phyloP scores from a whole-genome alignment of 2,329 filamentous ascomycete genomes.

The Phaeosphaeriaceae sp. region DNA sequence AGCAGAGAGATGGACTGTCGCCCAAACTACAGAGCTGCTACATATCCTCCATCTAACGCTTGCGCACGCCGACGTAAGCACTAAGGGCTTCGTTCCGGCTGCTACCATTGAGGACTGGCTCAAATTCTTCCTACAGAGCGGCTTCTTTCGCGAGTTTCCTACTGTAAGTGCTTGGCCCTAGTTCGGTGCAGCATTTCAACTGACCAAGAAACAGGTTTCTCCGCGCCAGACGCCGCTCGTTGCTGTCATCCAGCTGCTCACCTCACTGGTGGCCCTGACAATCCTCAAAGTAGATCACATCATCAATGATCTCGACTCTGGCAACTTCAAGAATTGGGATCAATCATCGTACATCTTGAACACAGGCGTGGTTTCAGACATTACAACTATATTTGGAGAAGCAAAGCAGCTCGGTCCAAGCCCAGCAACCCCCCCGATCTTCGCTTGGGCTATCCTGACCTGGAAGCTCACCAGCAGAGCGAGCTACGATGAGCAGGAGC shows the following conservation, averaged over 20 bases:
- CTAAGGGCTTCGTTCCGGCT: conserved; percentile 37
- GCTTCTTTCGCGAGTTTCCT: conserved; percentile 72
- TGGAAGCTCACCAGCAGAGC: conserved; percentile 34
- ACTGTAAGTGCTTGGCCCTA: conserved; percentile 52
- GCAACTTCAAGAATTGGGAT: conserved; percentile 35
- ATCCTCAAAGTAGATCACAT: conserved; percentile 73
- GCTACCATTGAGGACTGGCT: conserved; percentile 46
- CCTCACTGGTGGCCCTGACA: conserved; percentile 73
- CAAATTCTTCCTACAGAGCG: conserved; percentile 28
- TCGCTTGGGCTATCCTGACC: conserved; percentile 78
- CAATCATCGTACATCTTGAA: conserved; percentile 71
- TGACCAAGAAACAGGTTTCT: conserved; percentile 10
- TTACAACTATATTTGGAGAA: conserved; percentile 74
- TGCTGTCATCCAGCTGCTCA: conserved; percentile 71
- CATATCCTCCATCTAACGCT: conserved; percentile 78
- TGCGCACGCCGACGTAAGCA: conserved; percentile 67
- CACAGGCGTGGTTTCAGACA: conserved; percentile 70
- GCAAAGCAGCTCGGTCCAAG: conserved; percentile 61
- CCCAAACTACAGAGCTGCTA: conserved; percentile 72
- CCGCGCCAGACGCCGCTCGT: conserved; percentile 56
- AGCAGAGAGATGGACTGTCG: conserved; percentile 68
- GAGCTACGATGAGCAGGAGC: conserved; percentile 33
- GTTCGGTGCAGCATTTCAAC: not conserved
- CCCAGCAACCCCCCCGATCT: conserved; percentile 74
- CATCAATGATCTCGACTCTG: conserved; percentile 55